Percentiles rank a stretch among this genome's conserved stretches.
Conservation (phyloP, 163 green algal species). For the Trebouxia gelatinosa region DNA sequence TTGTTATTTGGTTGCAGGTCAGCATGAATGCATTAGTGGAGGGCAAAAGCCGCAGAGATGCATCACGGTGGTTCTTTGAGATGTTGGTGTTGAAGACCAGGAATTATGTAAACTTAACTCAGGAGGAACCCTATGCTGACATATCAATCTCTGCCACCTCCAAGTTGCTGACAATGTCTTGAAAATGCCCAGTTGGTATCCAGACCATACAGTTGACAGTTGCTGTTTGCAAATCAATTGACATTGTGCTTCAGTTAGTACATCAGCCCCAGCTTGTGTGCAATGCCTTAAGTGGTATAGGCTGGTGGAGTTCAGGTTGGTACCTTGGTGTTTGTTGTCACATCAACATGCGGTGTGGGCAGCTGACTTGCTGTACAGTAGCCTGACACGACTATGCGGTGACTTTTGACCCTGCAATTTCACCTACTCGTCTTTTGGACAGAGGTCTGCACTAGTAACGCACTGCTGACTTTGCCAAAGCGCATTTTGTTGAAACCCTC, state of each 20-base stretch:
- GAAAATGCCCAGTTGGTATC: neutral
- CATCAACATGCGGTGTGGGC: no score
- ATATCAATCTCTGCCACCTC: constrained; percentile 44
- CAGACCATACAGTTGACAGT: neutral
- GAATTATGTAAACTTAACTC: constrained; percentile 50
- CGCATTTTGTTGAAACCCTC: no score
- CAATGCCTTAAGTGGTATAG: neutral
- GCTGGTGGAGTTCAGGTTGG: neutral
- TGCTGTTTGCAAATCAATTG: neutral
- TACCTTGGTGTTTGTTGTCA: no score
- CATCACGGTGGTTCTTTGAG: constrained; percentile 61
- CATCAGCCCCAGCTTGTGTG: neutral
- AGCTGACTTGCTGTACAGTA: no score
- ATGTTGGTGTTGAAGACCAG: constrained; percentile 55
- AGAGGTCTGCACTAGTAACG: no score
- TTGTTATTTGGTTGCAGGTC: no score
- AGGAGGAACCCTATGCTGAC: constrained; percentile 53
- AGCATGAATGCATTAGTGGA: constrained; percentile 33
- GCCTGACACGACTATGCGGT: no score
- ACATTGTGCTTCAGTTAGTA: neutral
- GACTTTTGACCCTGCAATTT: no score
- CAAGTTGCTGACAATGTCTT: neutral
- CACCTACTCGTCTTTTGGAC: no score
- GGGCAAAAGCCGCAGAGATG: constrained; percentile 40
- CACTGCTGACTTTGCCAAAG: no score